A percentile compares a stretch with the other conserved stretches of the same genome.
phyloP scores from a whole-genome alignment of 768 basidiomycete species.

The Mycena kentingensis region DNA sequence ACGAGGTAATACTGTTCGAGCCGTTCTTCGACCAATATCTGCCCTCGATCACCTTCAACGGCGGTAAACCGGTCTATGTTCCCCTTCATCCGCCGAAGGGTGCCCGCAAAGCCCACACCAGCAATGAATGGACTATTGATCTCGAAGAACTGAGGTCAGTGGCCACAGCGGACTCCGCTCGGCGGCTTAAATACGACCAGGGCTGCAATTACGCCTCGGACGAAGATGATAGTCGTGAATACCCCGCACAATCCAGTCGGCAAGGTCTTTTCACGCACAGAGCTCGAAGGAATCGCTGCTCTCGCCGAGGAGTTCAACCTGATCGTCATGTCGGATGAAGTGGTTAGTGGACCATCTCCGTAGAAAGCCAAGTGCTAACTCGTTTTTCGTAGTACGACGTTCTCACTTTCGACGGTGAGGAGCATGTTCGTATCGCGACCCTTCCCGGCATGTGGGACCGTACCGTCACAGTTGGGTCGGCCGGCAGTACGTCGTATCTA shows the following conservation, averaged over 20 bases:
- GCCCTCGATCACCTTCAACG: slow-evolving; percentile 91
- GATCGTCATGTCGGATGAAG: slow-evolving; percentile 94
- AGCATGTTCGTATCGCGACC: slow-evolving; percentile 90
- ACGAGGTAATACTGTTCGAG: slow-evolving; percentile 99
- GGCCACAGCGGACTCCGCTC: neutral
- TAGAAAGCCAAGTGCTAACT: too few species aligned
- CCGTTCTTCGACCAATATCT: slow-evolving; percentile 98
- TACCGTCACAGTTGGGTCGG: slow-evolving; percentile 94
- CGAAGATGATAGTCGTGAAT: slow-evolving; percentile 95
- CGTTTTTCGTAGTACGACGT: slow-evolving; percentile 80
- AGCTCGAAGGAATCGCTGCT: slow-evolving; percentile 83
- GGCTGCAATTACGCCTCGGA: slow-evolving; percentile 80
- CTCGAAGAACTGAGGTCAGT: slow-evolving; percentile 81
- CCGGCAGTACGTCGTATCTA: slow-evolving; percentile 67
- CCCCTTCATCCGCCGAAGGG: slow-evolving; percentile 86
- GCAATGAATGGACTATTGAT: slow-evolving; percentile 89
- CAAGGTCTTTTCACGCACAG: slow-evolving; percentile 86
- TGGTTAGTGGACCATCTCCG: slow-evolving; percentile 54
- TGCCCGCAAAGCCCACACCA: slow-evolving; percentile 46
- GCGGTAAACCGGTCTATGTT: slow-evolving; percentile 90
- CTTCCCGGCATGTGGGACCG: slow-evolving; percentile 99
- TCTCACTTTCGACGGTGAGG: slow-evolving; percentile 82
- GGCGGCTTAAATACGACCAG: slow-evolving; percentile 36
- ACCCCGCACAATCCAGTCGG: slow-evolving; percentile 99
- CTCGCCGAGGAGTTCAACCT: slow-evolving; percentile 92